These are phyloP conservation scores for Phytophthora foliorum DNA, from an alignment of 352 stramenopile species.

Conservation along the genomic window DNA sequence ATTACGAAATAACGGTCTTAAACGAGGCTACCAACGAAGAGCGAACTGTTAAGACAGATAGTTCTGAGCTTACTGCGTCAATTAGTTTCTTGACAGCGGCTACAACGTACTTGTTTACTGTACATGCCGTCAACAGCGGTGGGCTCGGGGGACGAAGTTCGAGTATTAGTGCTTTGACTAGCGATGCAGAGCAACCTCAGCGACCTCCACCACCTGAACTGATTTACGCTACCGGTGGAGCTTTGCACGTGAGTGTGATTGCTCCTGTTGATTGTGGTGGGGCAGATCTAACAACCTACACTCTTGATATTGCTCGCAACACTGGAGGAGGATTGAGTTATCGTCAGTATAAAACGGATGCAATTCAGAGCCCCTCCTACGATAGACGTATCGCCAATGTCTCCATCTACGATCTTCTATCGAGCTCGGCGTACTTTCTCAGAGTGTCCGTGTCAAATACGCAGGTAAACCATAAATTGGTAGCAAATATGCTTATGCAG, in stretches of 20 bases:
- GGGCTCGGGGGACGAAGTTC: conserved; percentile 14
- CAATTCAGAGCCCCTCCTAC: conserved; percentile 13
- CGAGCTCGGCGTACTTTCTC: conserved; percentile 48
- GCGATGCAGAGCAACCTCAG: conserved; percentile 13
- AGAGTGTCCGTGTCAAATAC: conserved; percentile 27
- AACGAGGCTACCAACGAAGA: conserved; percentile 10
- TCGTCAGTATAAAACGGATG: conserved; percentile 14
- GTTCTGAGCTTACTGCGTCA: conserved; percentile 1
- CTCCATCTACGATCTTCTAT: conserved; percentile 43
- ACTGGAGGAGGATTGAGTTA: conserved; percentile 27
- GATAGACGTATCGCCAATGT: conserved; percentile 30
- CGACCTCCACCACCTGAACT: conserved; percentile 38
- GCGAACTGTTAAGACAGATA: conserved; percentile 18
- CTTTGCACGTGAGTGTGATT: conserved; percentile 46
- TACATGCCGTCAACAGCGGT: conserved; percentile 42
- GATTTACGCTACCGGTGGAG: conserved; percentile 53
- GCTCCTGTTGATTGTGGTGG: conserved; percentile 56
- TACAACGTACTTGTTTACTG: conserved; percentile 39
- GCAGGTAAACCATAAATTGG: conserved; percentile 15
- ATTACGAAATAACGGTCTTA: conserved; percentile 36
- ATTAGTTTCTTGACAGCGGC: conserved; percentile 39
- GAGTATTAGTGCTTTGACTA: conserved; percentile 23
- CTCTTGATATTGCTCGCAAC: conserved; percentile 41
- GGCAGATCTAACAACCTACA: conserved; percentile 28
- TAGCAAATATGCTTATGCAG: not conserved